Base-by-base conservation (phyloP, 371 early-diverging fungal species). In the Dichotomocladium elegans region DNA sequence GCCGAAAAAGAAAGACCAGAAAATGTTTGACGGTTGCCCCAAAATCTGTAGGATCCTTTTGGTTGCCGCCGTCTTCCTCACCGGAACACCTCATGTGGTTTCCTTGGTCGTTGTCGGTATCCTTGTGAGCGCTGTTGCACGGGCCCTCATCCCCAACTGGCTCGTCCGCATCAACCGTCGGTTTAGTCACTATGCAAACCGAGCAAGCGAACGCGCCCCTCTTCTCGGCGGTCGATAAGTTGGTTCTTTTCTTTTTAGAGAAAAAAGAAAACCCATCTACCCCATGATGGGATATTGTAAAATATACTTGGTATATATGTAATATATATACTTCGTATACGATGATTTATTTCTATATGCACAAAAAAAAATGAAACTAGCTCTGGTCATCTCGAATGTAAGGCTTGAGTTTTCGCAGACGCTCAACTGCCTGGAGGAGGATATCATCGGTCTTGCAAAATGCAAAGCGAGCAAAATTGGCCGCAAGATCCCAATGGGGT, bases 371-470 rank as follows among this genome's bases (percentile, higher is more conserved):
- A 3, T 42, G 3, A 34, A 27, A 43, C 15, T 28, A 55, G n/a
- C n/a, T n/a, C n/a, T n/a, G n/a, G n/a, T n/a, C n/a, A 5, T 63
- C 33, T 41, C 51, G 59, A 58, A 89, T 85, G 50, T 74, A 88
- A 4, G 58, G 47, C 56, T 85, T 85, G 41, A 93, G 57, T 53
- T 74, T 74, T 53, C 79, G 64, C 43, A 96, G 71, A 33, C 88
- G 72, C 51, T 81, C 81, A 3, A 74, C 85, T 29, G 94, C 95
- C 24, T 82, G 82, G 5, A 90, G 82, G 22, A 97, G 62, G 9
- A 87, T 87, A 42, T 93, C 91, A 47, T 88, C 86, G 2, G 90
- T 89, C 71, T 97, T 97, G 76, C 96, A 95, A 66, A 94, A 97
- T 28, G 94, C 93, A 63, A 97, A 94, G 31, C 98, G 80, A 14